Evolutionary conservation across 441 rosid species (phyloP).

Genomic region (Arabidopsis hybrid): DNA sequence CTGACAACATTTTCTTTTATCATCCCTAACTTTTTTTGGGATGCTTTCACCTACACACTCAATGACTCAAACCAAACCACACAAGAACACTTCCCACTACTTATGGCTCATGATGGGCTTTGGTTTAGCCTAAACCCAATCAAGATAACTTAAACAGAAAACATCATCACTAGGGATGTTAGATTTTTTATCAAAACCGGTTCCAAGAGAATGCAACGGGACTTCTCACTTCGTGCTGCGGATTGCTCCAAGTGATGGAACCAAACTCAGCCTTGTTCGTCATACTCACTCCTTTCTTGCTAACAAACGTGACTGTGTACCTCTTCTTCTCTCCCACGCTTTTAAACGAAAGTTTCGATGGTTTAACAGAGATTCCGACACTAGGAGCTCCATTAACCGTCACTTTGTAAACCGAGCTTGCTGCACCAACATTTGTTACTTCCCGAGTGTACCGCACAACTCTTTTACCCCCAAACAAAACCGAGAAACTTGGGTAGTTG

Average conservation of each 20-base stretch:
- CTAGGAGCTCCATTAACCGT: constrained; percentile 52
- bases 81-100: constrained; percentile 25
- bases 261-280: constrained; percentile 60
- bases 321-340: constrained; percentile 71
- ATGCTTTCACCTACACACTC: constrained; percentile 30
- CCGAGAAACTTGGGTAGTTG: constrained; percentile 90
- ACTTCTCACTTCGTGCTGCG: constrained; percentile 73
- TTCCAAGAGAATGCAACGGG: constrained; percentile 81
- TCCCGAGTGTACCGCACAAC: constrained; percentile 75
- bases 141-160: constrained; percentile 32
- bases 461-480: constrained; percentile 63
- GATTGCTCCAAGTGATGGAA: constrained; percentile 73
- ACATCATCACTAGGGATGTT: constrained; percentile 39
- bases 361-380: constrained; percentile 66
- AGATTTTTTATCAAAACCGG: constrained; percentile 43
- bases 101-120: constrained; percentile 32
- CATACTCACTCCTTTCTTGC: constrained; percentile 54
- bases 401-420: constrained; percentile 59
- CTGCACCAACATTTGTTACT: constrained; percentile 79
- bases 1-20: constrained; percentile 33
- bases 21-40: constrained; percentile 29
- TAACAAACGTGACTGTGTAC: constrained; percentile 73
- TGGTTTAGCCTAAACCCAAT: constrained; percentile 39
- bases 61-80: constrained; percentile 23
- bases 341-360: constrained; percentile 58